Conservation (phyloP, 2,329 filamentous ascomycete genomes). For the Aureobasidium sp. region DNA sequence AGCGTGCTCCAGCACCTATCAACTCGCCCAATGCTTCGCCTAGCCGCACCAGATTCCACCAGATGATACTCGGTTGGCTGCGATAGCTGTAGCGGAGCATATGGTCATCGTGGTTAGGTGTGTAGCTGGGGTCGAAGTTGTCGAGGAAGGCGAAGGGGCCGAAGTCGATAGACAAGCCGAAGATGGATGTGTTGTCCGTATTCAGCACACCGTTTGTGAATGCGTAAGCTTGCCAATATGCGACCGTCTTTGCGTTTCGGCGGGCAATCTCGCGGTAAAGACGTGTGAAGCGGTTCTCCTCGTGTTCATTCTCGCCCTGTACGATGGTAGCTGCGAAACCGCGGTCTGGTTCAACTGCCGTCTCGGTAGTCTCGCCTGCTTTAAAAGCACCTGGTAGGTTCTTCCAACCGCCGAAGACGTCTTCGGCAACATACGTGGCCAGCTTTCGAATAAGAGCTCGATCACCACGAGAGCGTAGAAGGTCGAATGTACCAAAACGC, state of each 20-base stretch:
- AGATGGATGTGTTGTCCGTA: conserved; percentile 92
- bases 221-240: conserved; percentile 95
- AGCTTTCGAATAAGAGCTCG: conserved; percentile 64
- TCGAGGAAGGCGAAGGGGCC: conserved; percentile 98
- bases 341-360: conserved; percentile 34
- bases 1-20: conserved; percentile 65
- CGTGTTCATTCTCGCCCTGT: conserved; percentile 60
- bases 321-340: conserved; percentile 44
- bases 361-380: conserved; percentile 43
- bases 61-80: conserved; percentile 92
- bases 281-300: conserved; percentile 77
- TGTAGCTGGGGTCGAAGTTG: conserved; percentile 90
- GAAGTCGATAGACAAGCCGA: conserved; percentile 85
- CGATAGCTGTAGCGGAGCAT: conserved; percentile 83
- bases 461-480: conserved; percentile 77
- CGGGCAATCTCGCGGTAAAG: conserved; percentile 82
- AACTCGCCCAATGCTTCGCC: conserved; percentile 86
- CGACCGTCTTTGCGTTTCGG: conserved; percentile 80
- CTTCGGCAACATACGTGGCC: conserved; percentile 76
- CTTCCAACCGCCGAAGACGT: conserved; percentile 84
- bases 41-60: conserved; percentile 94
- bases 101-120: conserved; percentile 92
- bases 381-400: conserved; percentile 58
- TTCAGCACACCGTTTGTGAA: conserved; percentile 99
- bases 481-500: conserved; percentile 89